Evolutionary conservation across 257 asterid genomes (phyloP), one percentile per base, ranked within the genome.

Genomic region (Phtheirospermum japonicum): DNA sequence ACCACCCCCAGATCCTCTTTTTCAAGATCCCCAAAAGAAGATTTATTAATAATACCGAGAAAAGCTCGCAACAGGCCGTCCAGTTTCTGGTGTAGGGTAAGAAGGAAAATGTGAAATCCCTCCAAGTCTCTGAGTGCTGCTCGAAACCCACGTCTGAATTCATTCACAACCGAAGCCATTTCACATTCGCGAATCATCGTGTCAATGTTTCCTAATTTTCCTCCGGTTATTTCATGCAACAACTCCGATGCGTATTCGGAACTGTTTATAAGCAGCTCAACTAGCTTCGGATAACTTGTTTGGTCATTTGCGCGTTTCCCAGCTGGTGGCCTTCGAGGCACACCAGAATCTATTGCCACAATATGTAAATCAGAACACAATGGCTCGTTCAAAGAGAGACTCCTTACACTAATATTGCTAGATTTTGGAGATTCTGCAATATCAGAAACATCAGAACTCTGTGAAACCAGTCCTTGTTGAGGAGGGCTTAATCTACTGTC

Each of bases 321-420:
- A 17, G 99, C 97, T 48, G 99, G 99, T n/a, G 99, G 99, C 74
- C 92, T 83, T 52, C 99, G 96, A 54, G 99, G 97, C 19, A 93
- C 99, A 69, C 88, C 97, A 19, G 96, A 89, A 71, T 93, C 99
- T 77, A 93, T 93, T 13, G 95, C 97, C 74, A 93, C 94, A 59
- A 89, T 79, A 63, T 82, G 88, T 63, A 75, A 75, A 75, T 85
- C 83, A 19, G 75, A 53, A 67, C 71, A 56, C 17, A 59, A 61
- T 4, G 89, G 34, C 43, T 76, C 96, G 49, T 61, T 73, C 57
- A 83, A 72, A 53, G 75, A 64, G 65, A 79, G 73, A 79, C 86
- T 85, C 69, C 66, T 75, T 48, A 79, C 77, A 54, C 88, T 85
- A 69, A 76, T 51, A 69, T 68, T 83, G 76, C 85, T 72, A 12